A percentile compares a stretch with the other conserved stretches of the same genome.
Conservation (phyloP, 169 alveolate species). For the Cryptosporidium bovis region DNA sequence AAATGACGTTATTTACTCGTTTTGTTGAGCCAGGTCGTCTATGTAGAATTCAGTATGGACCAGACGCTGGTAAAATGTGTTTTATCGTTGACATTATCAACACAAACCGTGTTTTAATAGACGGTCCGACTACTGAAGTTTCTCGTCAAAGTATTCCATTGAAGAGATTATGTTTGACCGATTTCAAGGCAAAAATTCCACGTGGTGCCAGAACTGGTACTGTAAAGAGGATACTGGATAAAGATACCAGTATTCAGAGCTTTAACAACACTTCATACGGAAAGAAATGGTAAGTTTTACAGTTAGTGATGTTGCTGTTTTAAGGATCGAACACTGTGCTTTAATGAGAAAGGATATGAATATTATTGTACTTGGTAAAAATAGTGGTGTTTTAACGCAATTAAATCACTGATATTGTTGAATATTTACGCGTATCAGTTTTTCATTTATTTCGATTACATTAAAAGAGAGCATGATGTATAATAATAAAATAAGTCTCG, state of each 20-base stretch:
- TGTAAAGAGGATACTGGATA: slow-evolving; percentile 82
- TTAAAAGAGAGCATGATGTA: slow-evolving; percentile 32
- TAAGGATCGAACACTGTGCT: slow-evolving; percentile 31
- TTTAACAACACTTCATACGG: slow-evolving; percentile 87
- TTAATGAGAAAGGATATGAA: background rate
- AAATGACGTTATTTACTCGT: slow-evolving; percentile 86
- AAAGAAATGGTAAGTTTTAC: slow-evolving; percentile 80
- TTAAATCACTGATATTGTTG: no score
- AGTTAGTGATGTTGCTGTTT: slow-evolving; percentile 6
- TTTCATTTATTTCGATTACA: background rate
- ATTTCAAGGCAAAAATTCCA: slow-evolving; percentile 86
- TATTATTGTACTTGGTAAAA: background rate
- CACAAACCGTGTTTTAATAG: slow-evolving; percentile 88
- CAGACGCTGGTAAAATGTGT: slow-evolving; percentile 93
- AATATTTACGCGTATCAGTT: no score
- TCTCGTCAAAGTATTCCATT: slow-evolving; percentile 89
- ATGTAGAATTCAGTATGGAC: slow-evolving; percentile 91
- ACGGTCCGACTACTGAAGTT: slow-evolving; percentile 90
- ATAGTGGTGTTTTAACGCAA: no score
- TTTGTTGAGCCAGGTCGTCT: slow-evolving; percentile 94
- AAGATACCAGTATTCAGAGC: slow-evolving; percentile 81
- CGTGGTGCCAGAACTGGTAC: slow-evolving; percentile 89
- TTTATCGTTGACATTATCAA: slow-evolving; percentile 90
- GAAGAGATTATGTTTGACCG: slow-evolving; percentile 88
- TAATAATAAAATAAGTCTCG: slow-evolving; percentile 52